These are phyloP conservation scores for Aspergillus sclerotiicarbonarius DNA, from an alignment of 495 filamentous ascomycete species.

Conservation along the genomic window DNA sequence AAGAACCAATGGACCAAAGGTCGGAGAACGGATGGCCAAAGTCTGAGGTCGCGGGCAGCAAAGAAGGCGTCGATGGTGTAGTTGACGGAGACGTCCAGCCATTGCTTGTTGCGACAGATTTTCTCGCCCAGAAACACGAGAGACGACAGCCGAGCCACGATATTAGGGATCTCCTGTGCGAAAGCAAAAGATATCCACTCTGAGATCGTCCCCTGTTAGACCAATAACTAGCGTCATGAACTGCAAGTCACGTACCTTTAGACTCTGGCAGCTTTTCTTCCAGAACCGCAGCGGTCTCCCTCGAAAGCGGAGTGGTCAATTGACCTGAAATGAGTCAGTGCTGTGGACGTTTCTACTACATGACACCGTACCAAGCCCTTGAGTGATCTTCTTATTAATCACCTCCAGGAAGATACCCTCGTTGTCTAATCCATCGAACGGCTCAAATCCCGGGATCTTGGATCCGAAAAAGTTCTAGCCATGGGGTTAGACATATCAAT, in stretches of 20 bases:
- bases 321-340: conserved; percentile 19
- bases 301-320: conserved; percentile 39
- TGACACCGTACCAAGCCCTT: conserved; percentile 35
- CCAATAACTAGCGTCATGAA: not conserved
- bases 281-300: conserved; percentile 38
- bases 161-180: conserved; percentile 29
- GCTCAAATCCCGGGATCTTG: conserved; percentile 47
- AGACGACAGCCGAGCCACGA: conserved; percentile 58
- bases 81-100: conserved; percentile 54
- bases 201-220: conserved; percentile 11
- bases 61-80: conserved; percentile 54
- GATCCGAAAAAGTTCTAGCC: conserved; percentile 41
- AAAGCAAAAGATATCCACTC: conserved; percentile 35
- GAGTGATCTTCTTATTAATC: conserved; percentile 47
- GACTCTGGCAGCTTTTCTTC: conserved; percentile 38
- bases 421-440: conserved; percentile 34
- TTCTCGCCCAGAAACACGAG: conserved; percentile 56
- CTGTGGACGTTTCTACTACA: not conserved
- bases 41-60: conserved; percentile 30
- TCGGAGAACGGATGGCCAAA: conserved; percentile 36
- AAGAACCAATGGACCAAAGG: conserved; percentile 39
- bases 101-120: conserved; percentile 53
- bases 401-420: conserved; percentile 34
- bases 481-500: not conserved
- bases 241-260: conserved; percentile 29